phyloP scores from a whole-genome alignment of 768 basidiomycete genomes.

The Amanita pallidorosea region DNA sequence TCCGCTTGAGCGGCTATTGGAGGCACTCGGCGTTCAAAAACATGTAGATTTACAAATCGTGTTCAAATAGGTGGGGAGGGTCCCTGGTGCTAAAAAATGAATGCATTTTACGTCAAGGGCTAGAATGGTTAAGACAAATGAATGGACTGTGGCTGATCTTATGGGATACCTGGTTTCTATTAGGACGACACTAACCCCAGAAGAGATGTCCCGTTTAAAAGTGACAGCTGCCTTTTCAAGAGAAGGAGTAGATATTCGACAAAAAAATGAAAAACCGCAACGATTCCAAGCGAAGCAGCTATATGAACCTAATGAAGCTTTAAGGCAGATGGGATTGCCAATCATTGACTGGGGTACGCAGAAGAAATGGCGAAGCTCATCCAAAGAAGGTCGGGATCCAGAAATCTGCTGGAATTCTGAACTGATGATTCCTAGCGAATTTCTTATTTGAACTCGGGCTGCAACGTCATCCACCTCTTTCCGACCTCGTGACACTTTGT shows the following conservation, averaged over 20 bases:
- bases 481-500: conserved; percentile 58
- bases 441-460: conserved; percentile 68
- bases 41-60: conserved; percentile 90
- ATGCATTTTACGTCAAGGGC: neutral
- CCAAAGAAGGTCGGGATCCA: conserved; percentile 66
- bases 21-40: conserved; percentile 73
- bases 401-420: neutral
- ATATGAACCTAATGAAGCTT: conserved; percentile 72
- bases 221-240: conserved; percentile 73
- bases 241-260: conserved; percentile 24
- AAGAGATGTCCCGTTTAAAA: conserved; percentile 38
- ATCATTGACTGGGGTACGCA: conserved; percentile 80
- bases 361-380: conserved; percentile 68
- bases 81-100: neutral
- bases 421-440: conserved; percentile 43
- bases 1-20: conserved; percentile 57
- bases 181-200: conserved; percentile 36
- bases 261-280: conserved; percentile 20
- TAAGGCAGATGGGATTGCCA: conserved; percentile 67
- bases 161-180: conserved; percentile 84
- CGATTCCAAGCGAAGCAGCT: conserved; percentile 62
- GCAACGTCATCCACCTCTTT: conserved; percentile 55
- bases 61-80: conserved; percentile 62
- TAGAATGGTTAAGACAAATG: conserved; percentile 83
- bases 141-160: conserved; percentile 82